Conservation (phyloP, 495 filamentous ascomycete species). For the Choiromyces venosus region DNA sequence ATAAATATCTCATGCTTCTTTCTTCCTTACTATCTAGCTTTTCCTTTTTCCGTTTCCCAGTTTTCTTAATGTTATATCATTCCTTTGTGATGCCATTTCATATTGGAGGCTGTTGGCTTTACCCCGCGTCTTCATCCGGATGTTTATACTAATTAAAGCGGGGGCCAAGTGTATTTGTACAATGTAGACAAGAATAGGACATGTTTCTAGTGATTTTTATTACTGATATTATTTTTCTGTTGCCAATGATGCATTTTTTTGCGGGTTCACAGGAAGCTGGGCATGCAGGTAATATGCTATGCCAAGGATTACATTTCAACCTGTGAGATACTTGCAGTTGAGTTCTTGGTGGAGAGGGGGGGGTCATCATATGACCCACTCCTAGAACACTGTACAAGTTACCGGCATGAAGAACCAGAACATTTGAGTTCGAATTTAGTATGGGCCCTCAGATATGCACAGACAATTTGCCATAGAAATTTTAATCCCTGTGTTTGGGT, state of each 20-base stretch:
- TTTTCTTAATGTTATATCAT: background rate
- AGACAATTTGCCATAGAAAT: too few relatives aligned
- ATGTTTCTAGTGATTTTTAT: background rate
- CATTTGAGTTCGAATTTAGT: too few relatives aligned
- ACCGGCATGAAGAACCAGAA: too few relatives aligned
- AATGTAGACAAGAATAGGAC: background rate
- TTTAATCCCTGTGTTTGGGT: too few relatives aligned
- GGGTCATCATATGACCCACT: background rate
- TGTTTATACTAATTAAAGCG: background rate
- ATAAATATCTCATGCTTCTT: background rate
- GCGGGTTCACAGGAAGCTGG: background rate
- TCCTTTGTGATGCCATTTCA: background rate
- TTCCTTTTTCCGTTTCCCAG: background rate
- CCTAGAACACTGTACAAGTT: background rate
- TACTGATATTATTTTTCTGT: background rate
- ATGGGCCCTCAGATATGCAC: too few relatives aligned
- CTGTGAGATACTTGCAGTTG: background rate
- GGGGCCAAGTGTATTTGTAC: background rate
- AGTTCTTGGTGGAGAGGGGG: background rate
- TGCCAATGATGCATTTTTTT: background rate
- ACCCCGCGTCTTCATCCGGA: background rate
- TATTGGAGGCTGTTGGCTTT: background rate
- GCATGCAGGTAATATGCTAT: background rate
- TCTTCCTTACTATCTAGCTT: background rate
- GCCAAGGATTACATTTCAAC: background rate